A percentile compares a stretch with the other conserved stretches of the same genome.
Conservation (phyloP, 2,329 filamentous ascomycete genomes). For the Corynespora cassiicola region DNA sequence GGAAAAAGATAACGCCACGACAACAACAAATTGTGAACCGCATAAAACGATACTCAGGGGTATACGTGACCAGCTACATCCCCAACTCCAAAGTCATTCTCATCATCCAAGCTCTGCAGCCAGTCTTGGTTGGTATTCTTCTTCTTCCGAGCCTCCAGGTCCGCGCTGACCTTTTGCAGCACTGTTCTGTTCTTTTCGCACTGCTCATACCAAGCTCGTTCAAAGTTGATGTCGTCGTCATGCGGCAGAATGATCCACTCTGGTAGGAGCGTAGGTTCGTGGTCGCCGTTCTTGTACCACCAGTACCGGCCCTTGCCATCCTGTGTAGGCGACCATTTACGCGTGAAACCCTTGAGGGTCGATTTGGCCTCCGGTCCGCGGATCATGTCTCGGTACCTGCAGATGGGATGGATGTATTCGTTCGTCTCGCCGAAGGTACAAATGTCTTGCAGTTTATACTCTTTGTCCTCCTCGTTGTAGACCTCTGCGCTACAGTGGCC, state of each 20-base stretch:
- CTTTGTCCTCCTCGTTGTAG: constrained; percentile 36
- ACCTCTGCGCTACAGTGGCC: constrained; percentile 50
- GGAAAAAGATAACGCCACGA: too few species aligned
- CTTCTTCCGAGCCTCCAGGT: constrained; percentile 16
- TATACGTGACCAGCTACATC: constrained; percentile 19
- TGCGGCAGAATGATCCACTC: constrained; percentile 39
- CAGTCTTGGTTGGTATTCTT: constrained; percentile 27
- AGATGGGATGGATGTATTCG: constrained; percentile 58
- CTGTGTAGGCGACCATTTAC: constrained; percentile 12
- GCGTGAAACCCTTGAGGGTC: constrained; percentile 28
- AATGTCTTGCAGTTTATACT: constrained; percentile 44
- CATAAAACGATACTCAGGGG: constrained; percentile 7
- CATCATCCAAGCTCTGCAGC: constrained; percentile 28
- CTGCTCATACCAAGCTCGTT: constrained; percentile 34
- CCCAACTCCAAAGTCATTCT: constrained; percentile 29
- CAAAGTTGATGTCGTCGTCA: constrained; percentile 28
- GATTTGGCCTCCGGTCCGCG: constrained; percentile 30
- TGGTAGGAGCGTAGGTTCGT: constrained; percentile 22
- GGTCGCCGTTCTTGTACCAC: constrained; percentile 30
- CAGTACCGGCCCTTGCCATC: constrained; percentile 31
- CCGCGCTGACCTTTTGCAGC: too few species aligned
- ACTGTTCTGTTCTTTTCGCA: constrained; percentile 34
- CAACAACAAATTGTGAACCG: too few species aligned
- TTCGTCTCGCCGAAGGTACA: constrained; percentile 51
- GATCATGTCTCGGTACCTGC: constrained; percentile 32